Base-by-base conservation (phyloP, 1,284 basidiomycete species). In the Exobasidium rhododendri region DNA sequence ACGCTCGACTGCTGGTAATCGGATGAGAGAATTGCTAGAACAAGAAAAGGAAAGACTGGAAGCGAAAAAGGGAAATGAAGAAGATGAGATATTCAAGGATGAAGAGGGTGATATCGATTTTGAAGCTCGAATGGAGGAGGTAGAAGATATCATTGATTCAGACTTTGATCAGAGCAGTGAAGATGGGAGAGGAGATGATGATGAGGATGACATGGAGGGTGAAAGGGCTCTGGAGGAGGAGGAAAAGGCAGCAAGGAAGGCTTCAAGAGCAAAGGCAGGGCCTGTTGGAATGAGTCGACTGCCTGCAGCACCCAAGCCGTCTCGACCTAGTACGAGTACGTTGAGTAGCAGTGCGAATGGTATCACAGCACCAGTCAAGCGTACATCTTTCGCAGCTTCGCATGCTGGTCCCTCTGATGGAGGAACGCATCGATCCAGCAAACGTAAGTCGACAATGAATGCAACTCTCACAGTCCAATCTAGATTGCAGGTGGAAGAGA, bases 81-180 rank as follows among this genome's bases (percentile, higher is more conserved):
- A 55, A 44, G 76, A 78, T 44, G 72, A 75, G 26, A 30, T 77
- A 26, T 78, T 78, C 53, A 61, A 67, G 58, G 74, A 77, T 44
- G 71, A 70, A 4, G 76, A 74, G 22, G 65, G 71, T 50, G 76
- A 78, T 44, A 50, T 68, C 29, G 74, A 77, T 28, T 78, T 76
- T 40, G 56, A 74, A 54, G 70, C 61, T 1, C 58, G 66, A 28
- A 2, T 53, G 13, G 57, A 47, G 10, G 55, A 43, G 3, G 68
- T 71, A 52, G 63, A 70, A 17, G 75, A 77, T 50, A 66, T 68
- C 22, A 66, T 78, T 2, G 76, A 78, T 50, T 71, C 68, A 11
- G 76, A 78, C 59, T 78, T 78, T 56, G 76, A 58, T 35, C 10
- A 65, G 13, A 64, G 67, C 24, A 68, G 66, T 47, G 65, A 66